These are phyloP conservation scores for Mycena polygramma DNA, from an alignment of 768 basidiomycete genomes.

Conservation along the genomic window DNA sequence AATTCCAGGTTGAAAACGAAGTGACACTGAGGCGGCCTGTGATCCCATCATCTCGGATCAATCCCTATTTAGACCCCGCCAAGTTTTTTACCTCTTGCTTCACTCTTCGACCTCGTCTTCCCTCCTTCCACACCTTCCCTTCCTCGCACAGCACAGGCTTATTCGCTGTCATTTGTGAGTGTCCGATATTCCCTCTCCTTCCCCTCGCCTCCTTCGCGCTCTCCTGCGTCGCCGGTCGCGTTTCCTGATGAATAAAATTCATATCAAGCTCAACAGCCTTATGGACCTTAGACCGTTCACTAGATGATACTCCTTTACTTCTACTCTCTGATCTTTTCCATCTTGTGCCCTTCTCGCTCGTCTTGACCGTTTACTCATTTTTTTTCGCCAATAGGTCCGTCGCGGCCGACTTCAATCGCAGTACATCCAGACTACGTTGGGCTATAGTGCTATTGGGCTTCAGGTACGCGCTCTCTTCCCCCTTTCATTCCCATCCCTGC, in stretches of 20 bases:
- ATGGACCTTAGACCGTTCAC: conserved; percentile 22
- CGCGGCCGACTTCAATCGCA: background rate
- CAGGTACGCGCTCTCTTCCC: background rate
- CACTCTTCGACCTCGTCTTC: too few relatives aligned
- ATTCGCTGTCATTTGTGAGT: background rate
- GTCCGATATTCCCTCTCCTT: background rate
- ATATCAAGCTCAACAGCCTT: conserved; percentile 36
- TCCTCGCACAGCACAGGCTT: background rate
- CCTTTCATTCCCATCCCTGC: background rate
- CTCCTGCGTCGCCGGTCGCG: background rate
- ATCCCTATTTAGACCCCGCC: background rate
- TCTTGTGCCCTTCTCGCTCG: background rate
- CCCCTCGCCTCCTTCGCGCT: background rate
- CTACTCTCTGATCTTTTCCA: conserved; percentile 23
- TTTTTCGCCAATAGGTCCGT: background rate
- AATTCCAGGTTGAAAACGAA: too few relatives aligned
- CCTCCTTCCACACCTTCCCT: background rate
- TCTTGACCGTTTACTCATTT: background rate
- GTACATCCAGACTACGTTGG: too few relatives aligned
- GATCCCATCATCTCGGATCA: background rate
- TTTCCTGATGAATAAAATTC: conserved; percentile 29
- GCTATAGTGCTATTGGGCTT: background rate
- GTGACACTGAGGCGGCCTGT: background rate
- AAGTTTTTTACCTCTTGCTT: background rate
- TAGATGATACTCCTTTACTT: conserved; percentile 32